These are phyloP conservation scores for Taxawa tesnikishii DNA, from an alignment of 2,329 filamentous ascomycete genomes.

Conservation along the genomic window DNA sequence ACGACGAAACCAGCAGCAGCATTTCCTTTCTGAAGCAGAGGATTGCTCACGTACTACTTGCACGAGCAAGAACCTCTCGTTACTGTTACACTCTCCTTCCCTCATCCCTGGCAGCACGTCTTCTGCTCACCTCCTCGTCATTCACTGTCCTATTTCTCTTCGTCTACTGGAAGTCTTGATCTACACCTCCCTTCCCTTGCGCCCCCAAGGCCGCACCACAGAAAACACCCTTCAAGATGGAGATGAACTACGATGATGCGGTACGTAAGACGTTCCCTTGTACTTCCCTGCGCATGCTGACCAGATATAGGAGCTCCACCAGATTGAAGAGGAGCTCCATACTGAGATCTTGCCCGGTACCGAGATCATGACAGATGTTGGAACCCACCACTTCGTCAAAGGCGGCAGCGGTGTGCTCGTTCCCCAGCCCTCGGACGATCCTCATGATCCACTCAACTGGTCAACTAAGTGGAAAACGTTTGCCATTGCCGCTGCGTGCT, in stretches of 20 bases:
- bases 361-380: conserved; percentile 50
- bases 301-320: conserved; percentile 28
- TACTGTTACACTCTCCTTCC: too few relatives aligned
- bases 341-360: conserved; percentile 45
- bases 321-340: conserved; percentile 40
- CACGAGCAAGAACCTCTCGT: too few relatives aligned
- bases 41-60: too few relatives aligned
- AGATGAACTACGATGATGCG: conserved; percentile 35
- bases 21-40: too few relatives aligned
- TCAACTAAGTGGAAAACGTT: conserved; percentile 34
- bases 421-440: conserved; percentile 36
- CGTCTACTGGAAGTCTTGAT: too few relatives aligned
- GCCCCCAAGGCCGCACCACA: too few relatives aligned
- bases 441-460: conserved; percentile 39
- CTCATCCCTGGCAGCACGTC: too few relatives aligned
- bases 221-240: conserved; percentile 31
- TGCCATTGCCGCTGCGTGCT: conserved; percentile 33
- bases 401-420: conserved; percentile 34
- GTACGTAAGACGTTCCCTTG: conserved; percentile 13
- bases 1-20: too few relatives aligned
- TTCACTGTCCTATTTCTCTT: too few relatives aligned
- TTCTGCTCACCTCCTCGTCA: too few relatives aligned
- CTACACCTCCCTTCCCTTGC: too few relatives aligned
- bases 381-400: conserved; percentile 53
- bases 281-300: neutral